A percentile compares a stretch with the other conserved stretches of the same genome.
phyloP scores from a whole-genome alignment of 805 yeast species.

The Metschnikowia aberdeeniae region DNA sequence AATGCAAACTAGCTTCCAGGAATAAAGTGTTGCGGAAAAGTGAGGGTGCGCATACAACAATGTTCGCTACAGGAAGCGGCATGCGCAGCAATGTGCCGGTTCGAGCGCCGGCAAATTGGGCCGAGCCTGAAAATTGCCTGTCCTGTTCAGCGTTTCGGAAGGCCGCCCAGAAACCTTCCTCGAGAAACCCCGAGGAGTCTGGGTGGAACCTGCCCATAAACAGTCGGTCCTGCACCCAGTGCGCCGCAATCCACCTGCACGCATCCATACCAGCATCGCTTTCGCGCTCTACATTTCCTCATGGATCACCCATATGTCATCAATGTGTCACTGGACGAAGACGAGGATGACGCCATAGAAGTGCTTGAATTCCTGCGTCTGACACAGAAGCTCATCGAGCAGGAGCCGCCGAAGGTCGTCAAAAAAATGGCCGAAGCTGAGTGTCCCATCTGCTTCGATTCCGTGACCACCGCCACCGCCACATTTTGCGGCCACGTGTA shows the following conservation, averaged over 20 bases:
- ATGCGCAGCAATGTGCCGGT: neutral
- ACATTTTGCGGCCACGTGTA: slow-evolving; percentile 43
- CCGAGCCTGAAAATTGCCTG: no score
- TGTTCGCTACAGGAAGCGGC: slow-evolving; percentile 5
- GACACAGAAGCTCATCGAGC: slow-evolving; percentile 30
- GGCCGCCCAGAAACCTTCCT: no score
- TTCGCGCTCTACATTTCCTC: neutral
- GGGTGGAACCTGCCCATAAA: no score
- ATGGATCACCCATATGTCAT: slow-evolving; percentile 15
- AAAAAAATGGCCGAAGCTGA: slow-evolving; percentile 35
- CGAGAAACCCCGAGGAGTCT: no score
- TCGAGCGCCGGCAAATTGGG: no score
- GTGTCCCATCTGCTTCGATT: slow-evolving; percentile 44
- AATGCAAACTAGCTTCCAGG: slow-evolving; percentile 1
- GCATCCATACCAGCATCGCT: no score
- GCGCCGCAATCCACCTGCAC: no score
- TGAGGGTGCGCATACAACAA: slow-evolving; percentile 4
- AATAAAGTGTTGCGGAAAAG: slow-evolving; percentile 3
- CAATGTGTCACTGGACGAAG: slow-evolving; percentile 21
- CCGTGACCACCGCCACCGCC: slow-evolving; percentile 36
- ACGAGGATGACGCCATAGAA: slow-evolving; percentile 30
- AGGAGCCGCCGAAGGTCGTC: slow-evolving; percentile 20
- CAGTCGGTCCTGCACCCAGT: no score
- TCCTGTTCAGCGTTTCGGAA: no score
- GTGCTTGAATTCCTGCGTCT: slow-evolving; percentile 36